Percentiles rank a stretch among this genome's conserved stretches.
phyloP scores from a whole-genome alignment of 345 rosid species.

The Lagerstroemia speciosa region DNA sequence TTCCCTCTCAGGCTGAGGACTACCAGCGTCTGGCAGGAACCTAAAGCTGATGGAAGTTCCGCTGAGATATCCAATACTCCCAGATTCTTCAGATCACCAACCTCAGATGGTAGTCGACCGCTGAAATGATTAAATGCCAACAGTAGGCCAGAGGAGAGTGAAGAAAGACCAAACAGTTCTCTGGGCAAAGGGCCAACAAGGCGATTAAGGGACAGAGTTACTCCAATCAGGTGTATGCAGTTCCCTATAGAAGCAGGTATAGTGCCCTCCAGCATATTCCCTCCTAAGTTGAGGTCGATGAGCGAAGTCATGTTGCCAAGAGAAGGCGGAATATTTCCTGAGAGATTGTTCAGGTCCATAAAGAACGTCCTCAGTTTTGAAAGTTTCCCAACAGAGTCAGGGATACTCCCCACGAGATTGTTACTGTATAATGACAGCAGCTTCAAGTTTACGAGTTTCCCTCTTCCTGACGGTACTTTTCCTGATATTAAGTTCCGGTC shows the following conservation, averaged over 20 bases:
- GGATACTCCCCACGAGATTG: constrained; percentile 1
- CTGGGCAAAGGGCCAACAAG: constrained; percentile 4
- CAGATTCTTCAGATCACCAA: constrained; percentile 3
- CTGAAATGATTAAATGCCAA: not conserved
- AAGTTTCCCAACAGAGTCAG: constrained; percentile 5
- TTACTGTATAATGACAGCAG: not conserved
- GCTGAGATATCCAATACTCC: constrained; percentile 3
- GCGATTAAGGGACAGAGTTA: constrained; percentile 4
- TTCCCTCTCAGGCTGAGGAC: constrained; percentile 5
- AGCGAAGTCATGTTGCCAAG: constrained; percentile 4
- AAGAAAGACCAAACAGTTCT: not conserved
- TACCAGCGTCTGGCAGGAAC: constrained; percentile 4
- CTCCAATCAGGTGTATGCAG: not conserved
- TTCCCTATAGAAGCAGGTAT: constrained; percentile 7
- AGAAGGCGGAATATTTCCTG: constrained; percentile 8
- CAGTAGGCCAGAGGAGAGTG: not conserved
- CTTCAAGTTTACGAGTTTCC: constrained; percentile 10
- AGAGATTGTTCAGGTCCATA: not conserved
- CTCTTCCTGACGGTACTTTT: constrained; percentile 5
- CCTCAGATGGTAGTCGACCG: not conserved
- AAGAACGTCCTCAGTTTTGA: not conserved
- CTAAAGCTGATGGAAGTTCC: constrained; percentile 5
- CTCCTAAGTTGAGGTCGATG: not conserved
- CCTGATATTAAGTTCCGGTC: constrained; percentile 5
- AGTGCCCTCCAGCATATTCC: constrained; percentile 7